These are phyloP conservation scores for Poa annua DNA, from an alignment of 176 grass and related monocot genomes.

Conservation along the genomic window DNA sequence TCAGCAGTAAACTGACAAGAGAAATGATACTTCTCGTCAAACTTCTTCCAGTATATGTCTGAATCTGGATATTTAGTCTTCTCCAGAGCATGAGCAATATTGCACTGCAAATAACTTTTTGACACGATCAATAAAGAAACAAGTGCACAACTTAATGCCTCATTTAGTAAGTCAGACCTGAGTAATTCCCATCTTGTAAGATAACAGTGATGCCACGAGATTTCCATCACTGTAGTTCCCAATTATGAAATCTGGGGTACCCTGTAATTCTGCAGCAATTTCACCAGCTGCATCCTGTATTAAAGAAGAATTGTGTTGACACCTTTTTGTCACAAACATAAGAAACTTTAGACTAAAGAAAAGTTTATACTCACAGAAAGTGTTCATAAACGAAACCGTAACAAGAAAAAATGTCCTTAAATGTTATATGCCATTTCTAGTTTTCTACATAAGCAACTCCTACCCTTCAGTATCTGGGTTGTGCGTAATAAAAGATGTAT, in stretches of 20 bases:
- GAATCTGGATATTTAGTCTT: slow-evolving; percentile 99
- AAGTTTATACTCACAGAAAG: not conserved
- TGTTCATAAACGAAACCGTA: not conserved
- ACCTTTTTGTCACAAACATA: not conserved
- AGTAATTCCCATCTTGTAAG: slow-evolving; percentile 88
- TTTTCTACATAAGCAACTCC: slow-evolving; percentile 1
- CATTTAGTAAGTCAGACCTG: slow-evolving; percentile 55
- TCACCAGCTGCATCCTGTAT: slow-evolving; percentile 87
- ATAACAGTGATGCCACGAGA: slow-evolving; percentile 92
- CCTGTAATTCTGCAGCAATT: slow-evolving; percentile 85
- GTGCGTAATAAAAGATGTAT: not conserved
- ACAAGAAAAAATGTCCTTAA: not conserved
- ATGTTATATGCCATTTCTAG: not conserved
- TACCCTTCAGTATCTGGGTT: not conserved
- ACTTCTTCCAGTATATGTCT: slow-evolving; percentile 94
- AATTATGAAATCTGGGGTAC: slow-evolving; percentile 89
- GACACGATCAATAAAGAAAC: slow-evolving; percentile 30
- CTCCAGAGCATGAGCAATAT: slow-evolving; percentile 96
- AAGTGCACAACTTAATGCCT: slow-evolving; percentile 8
- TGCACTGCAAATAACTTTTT: slow-evolving; percentile 64
- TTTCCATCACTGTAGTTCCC: slow-evolving; percentile 98
- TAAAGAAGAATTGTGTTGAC: not conserved
- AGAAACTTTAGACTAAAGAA: slow-evolving; percentile 7
- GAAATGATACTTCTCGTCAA: slow-evolving; percentile 87
- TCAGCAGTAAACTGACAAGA: slow-evolving; percentile 99